phyloP scores from a whole-genome alignment of 78 protist species.

The Diacronema lutheri region DNA sequence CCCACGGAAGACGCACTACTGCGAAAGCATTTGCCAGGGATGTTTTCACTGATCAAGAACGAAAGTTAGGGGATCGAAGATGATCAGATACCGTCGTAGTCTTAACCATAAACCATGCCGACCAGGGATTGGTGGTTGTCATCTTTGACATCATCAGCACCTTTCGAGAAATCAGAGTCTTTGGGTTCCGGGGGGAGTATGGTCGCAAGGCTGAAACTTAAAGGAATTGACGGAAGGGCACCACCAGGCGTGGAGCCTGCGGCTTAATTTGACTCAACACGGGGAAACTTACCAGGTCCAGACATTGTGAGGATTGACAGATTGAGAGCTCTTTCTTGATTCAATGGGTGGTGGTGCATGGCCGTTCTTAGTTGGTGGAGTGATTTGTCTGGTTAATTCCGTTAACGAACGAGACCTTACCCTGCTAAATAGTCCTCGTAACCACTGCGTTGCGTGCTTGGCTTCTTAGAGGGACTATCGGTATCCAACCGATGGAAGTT shows the following conservation, averaged over 20 bases:
- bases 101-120: constrained; percentile 91
- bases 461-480: constrained; percentile 78
- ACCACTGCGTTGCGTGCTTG: too few relatives aligned
- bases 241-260: constrained; percentile 91
- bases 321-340: constrained; percentile 86
- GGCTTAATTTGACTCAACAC: constrained; percentile 91
- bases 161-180: constrained; percentile 76
- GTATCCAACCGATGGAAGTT: constrained; percentile 43
- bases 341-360: constrained; percentile 91
- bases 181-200: constrained; percentile 90
- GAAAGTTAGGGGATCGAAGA: constrained; percentile 93
- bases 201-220: constrained; percentile 91
- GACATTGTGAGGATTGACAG: constrained; percentile 87
- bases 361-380: constrained; percentile 92
- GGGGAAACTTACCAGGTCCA: constrained; percentile 90
- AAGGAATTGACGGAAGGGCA: constrained; percentile 93
- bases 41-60: constrained; percentile 87
- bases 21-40: constrained; percentile 92
- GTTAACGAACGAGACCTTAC: constrained; percentile 93
- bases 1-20: constrained; percentile 72
- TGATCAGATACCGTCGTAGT: constrained; percentile 94
- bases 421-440: constrained; percentile 66
- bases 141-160: constrained; percentile 36
- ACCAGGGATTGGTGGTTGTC: constrained; percentile 74
- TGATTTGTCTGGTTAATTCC: constrained; percentile 94